Evolutionary conservation across 805 yeast genomes (phyloP), one percentile per base, ranked within the genome.

Genomic region (Yarrowia hollandica): DNA sequence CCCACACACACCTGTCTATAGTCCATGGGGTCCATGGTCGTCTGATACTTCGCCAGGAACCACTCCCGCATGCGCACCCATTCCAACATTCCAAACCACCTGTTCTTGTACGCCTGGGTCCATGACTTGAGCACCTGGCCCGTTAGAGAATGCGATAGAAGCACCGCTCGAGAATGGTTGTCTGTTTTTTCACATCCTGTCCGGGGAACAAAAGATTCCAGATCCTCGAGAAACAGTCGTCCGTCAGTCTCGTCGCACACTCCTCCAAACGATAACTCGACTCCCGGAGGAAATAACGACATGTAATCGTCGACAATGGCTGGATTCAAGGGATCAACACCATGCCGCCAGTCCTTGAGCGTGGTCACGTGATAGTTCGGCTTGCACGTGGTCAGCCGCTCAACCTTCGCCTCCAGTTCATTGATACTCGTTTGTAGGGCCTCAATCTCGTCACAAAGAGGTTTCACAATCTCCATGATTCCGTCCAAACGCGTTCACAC

Each of bases 21-120:
- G 55, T 48, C 55, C 55, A 33, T 22, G 16, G 28, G 22, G 22
- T 48, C 55, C 55, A 48, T 48, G 8, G 55, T 48, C 7, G 34
- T 15, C 39, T 48, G 55, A 30, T n/a, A 48, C 39, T 33, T 48
- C 15, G 55, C 55, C 31, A 48, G 16, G 11, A 48, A 48, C 55
- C 55, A 48, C 19, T 48, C 55, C 3, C 30, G 22, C 55, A 48
- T 48, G 3, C 22, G 38, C 2, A 15, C 10, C 55, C 55, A 48
- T 16, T 48, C 55, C 15, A 48, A 30, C 55, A 48, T 48, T 21
- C 55, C 55, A n/a, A 48, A 48, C 55, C 55, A 48, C 14, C 28
- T 25, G 22, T 12, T n/a, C 30, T 21, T 48, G 28, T 48, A 48
- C 8, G 55, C 55, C 15, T 48, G 15, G 0, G 39, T 3, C 55